These are phyloP conservation scores for Clavispora vitiphila DNA, from an alignment of 805 yeast genomes.

Conservation along the genomic window DNA sequence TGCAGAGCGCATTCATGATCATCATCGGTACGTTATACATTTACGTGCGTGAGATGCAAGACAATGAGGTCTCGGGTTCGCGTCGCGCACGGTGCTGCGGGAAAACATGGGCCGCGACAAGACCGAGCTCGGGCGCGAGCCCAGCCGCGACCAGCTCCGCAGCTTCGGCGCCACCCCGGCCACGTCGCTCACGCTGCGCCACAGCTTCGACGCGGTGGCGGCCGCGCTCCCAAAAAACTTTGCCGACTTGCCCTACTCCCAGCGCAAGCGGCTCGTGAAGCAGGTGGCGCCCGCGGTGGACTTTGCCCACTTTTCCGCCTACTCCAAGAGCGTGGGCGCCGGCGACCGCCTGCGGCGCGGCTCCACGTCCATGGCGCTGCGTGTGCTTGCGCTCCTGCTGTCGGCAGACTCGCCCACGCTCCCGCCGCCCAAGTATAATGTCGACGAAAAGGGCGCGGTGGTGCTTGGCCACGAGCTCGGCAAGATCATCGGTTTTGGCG, in stretches of 20 bases:
- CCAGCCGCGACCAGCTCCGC: background rate
- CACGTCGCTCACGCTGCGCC: slow-evolving; percentile 19
- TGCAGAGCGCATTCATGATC: too few relatives aligned
- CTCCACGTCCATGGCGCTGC: slow-evolving; percentile 30
- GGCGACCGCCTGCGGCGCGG: slow-evolving; percentile 4
- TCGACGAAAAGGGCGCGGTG: slow-evolving; percentile 64
- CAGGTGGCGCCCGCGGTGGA: slow-evolving; percentile 36
- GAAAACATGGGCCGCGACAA: background rate
- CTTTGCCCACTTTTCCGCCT: slow-evolving; percentile 39
- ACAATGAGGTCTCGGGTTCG: too few relatives aligned
- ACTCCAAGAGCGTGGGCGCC: slow-evolving; percentile 29
- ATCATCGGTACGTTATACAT: too few relatives aligned
- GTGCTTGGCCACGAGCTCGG: slow-evolving; percentile 64
- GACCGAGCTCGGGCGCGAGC: slow-evolving; percentile 1
- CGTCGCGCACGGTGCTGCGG: background rate
- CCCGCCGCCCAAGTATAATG: slow-evolving; percentile 28
- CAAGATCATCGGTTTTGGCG: slow-evolving; percentile 78
- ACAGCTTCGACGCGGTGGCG: slow-evolving; percentile 35
- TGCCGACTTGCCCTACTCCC: slow-evolving; percentile 54
- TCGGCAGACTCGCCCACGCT: slow-evolving; percentile 30
- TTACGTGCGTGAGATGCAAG: background rate
- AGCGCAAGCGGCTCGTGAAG: slow-evolving; percentile 44
- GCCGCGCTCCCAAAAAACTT: slow-evolving; percentile 39
- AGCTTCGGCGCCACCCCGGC: slow-evolving; percentile 1
- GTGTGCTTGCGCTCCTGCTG: slow-evolving; percentile 34